phyloP scores from a whole-genome alignment of 371 early-diverging fungal species.

The Mycotypha africana region DNA sequence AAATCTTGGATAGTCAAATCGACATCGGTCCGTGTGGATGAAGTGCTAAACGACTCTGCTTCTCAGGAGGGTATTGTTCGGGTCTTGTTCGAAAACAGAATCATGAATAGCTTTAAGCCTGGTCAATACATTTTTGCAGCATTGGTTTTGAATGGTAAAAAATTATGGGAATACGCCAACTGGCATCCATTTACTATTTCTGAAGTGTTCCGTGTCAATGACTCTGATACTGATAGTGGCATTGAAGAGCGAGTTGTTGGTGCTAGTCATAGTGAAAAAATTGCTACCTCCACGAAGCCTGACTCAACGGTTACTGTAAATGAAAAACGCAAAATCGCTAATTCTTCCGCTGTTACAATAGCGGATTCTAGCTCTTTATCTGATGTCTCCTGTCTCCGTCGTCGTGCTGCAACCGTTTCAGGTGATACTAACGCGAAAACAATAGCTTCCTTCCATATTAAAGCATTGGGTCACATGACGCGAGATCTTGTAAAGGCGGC shows the following conservation, averaged over 20 bases:
- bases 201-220: conserved; percentile 22
- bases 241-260: conserved; percentile 16
- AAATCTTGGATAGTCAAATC: conserved; percentile 30
- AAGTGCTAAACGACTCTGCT: conserved; percentile 13
- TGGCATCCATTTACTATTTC: conserved; percentile 46
- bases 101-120: conserved; percentile 22
- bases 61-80: conserved; percentile 29
- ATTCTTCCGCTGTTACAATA: not conserved
- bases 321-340: not conserved
- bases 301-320: too few species aligned
- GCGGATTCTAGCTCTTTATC: conserved; percentile 9
- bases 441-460: conserved; percentile 34
- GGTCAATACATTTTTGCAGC: conserved; percentile 44
- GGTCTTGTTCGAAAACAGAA: conserved; percentile 32
- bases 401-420: conserved; percentile 3
- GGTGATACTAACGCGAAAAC: not conserved
- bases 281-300: not conserved
- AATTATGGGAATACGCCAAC: conserved; percentile 23
- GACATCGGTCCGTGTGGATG: conserved; percentile 16
- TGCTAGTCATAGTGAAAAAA: not conserved
- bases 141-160: conserved; percentile 16
- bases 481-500: conserved; percentile 11
- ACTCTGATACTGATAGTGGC: conserved; percentile 8
- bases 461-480: conserved; percentile 35
- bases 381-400: conserved; percentile 12